Evolutionary conservation across 2,329 filamentous ascomycete species (phyloP).

Genomic region (Parafenestella ontariensis): DNA sequence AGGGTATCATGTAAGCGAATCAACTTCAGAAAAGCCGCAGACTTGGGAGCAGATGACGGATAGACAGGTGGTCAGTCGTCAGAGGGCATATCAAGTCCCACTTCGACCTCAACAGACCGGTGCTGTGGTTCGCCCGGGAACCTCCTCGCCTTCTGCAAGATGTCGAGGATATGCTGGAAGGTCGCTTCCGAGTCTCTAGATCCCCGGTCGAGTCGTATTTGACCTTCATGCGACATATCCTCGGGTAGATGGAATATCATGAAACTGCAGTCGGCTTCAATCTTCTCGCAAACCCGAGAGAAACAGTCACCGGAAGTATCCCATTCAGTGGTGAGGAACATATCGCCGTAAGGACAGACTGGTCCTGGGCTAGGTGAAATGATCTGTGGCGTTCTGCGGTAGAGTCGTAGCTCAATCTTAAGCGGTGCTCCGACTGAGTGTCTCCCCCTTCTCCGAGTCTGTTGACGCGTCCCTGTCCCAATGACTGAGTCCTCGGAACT

Average conservation of each 20-base stretch:
- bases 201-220: constrained; percentile 10
- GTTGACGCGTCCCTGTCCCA: background rate
- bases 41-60: background rate
- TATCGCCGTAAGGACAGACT: background rate
- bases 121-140: constrained; percentile 11
- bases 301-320: constrained; percentile 14
- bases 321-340: constrained; percentile 3
- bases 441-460: background rate
- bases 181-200: background rate
- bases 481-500: background rate
- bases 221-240: constrained; percentile 16
- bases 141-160: constrained; percentile 9
- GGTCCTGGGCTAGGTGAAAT: background rate
- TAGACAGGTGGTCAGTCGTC: background rate
- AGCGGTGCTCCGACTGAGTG: background rate
- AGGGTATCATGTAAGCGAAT: background rate
- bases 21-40: background rate
- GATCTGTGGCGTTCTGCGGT: background rate
- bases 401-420: constrained; percentile 12
- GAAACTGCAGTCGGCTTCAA: constrained; percentile 9
- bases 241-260: constrained; percentile 20
- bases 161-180: constrained; percentile 8
- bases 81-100: background rate
- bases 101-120: constrained; percentile 16
- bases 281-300: constrained; percentile 6